Evolutionary conservation across 495 filamentous ascomycete genomes (phyloP).

Genomic region (Tuber umbilicatum): DNA sequence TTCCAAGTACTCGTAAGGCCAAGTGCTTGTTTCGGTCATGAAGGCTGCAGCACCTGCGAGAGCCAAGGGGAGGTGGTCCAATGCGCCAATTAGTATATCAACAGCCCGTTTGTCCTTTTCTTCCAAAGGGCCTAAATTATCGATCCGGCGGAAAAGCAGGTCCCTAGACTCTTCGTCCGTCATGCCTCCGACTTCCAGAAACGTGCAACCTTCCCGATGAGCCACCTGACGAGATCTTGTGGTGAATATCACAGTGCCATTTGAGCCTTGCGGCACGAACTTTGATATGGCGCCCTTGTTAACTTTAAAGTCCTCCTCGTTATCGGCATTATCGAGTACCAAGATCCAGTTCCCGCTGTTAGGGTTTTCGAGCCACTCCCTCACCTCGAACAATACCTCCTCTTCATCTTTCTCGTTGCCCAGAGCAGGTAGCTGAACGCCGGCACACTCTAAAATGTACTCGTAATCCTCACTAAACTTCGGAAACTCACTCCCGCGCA

Average conservation of each 20-base stretch:
- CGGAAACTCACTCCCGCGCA: slow-evolving; percentile 38
- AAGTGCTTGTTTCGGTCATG: slow-evolving; percentile 32
- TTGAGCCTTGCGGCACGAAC: slow-evolving; percentile 25
- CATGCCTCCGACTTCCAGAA: slow-evolving; percentile 6
- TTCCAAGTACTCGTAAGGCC: slow-evolving; percentile 6
- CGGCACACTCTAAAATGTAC: slow-evolving; percentile 40
- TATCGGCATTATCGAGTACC: slow-evolving; percentile 45
- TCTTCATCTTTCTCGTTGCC: slow-evolving; percentile 10
- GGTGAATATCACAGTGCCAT: slow-evolving; percentile 42
- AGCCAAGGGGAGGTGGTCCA: slow-evolving; percentile 39
- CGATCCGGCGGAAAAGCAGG: not conserved
- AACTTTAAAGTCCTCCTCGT: slow-evolving; percentile 31
- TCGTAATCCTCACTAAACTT: slow-evolving; percentile 45
- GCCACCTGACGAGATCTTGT: slow-evolving; percentile 38
- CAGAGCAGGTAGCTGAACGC: slow-evolving; percentile 27
- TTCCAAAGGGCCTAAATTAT: slow-evolving; percentile 15
- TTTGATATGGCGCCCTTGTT: slow-evolving; percentile 12
- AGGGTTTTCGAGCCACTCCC: slow-evolving; percentile 15
- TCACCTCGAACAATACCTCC: not conserved
- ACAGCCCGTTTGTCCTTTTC: slow-evolving; percentile 18
- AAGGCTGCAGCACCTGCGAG: slow-evolving; percentile 40
- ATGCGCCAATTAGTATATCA: slow-evolving; percentile 25
- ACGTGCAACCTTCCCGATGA: not conserved
- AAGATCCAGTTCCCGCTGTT: slow-evolving; percentile 40
- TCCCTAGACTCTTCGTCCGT: not conserved